Base-by-base conservation (phyloP, 2,329 filamentous ascomycete genomes). In the Leptographium radiaticola region DNA sequence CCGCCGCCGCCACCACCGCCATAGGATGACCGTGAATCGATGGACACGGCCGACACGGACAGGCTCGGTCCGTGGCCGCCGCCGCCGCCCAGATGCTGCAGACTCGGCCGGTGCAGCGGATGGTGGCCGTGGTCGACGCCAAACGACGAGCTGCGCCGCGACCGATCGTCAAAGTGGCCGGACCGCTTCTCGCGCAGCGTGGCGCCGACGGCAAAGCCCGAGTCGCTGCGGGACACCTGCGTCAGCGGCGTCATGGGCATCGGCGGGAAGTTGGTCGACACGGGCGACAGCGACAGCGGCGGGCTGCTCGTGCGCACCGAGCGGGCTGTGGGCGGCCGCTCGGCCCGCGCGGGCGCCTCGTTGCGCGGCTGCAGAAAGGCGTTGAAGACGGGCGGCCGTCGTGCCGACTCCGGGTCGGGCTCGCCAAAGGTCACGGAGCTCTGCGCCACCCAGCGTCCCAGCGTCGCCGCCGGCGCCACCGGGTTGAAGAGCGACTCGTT, bases 171-270 rank as follows among this genome's bases (percentile, higher is more conserved):
- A 61, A 97, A 95, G 66, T 96, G 89, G 1, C 87, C 90, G 4
- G 93, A 97, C 51, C 91, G 81, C 72, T 97, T 98, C 70, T 97
- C 93, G 36, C 89, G 83, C 55, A 98, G 73, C 6, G 88, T 95
- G 18, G 87, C 82, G 58, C 90, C 84, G 54, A 95, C 73, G 39
- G 88, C 87, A 67, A 93, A 94, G 2, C 89, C 91, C 6, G 91
- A 96, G 65, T 98, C 93, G 63, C 86, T 94, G 16, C 89, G 80
- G 7, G 89, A 95, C n/a, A 87, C 80, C 0, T 87, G 85, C 4
- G 87, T 91, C 4, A 87, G 80, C 0, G 88, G 85, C 3, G 87
- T 91, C 4, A 79, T 78, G 4, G 87, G 85, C 68, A 88, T 73
- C 0, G 83, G 79, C 10, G 88, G 86, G 65, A 95, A 95, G 60